Conservation (phyloP, 1,139 yeast genomes). For the Lodderomyces margitis region DNA sequence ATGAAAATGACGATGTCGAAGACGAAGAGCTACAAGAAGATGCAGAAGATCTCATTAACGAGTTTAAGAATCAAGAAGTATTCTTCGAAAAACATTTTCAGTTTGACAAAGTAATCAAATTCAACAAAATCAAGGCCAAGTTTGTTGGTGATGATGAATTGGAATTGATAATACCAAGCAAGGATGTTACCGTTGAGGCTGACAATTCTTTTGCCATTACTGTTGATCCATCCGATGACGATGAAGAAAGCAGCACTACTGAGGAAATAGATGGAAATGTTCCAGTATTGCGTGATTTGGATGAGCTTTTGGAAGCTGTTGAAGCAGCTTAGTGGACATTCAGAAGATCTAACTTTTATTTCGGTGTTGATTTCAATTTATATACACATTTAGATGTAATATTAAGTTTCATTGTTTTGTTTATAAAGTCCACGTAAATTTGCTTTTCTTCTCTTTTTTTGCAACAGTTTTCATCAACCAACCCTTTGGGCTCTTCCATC, state of each 20-base stretch:
- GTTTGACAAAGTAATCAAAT: conserved; percentile 42
- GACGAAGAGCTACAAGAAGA: conserved; percentile 46
- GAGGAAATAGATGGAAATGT: conserved; percentile 20
- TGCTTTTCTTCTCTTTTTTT: background rate
- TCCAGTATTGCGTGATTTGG: conserved; percentile 12
- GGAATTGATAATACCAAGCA: conserved; percentile 44
- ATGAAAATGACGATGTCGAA: too few species aligned
- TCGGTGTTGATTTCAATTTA: background rate
- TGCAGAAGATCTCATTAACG: conserved; percentile 38
- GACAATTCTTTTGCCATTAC: conserved; percentile 27
- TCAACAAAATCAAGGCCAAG: conserved; percentile 39
- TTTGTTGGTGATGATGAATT: conserved; percentile 41
- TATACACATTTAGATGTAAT: background rate
- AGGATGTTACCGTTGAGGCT: conserved; percentile 24
- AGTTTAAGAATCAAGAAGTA: conserved; percentile 41
- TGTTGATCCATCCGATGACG: conserved; percentile 21
- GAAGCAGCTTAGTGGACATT: conserved; percentile 10
- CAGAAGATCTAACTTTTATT: background rate
- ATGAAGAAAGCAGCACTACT: conserved; percentile 19
- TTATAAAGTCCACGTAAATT: too few species aligned
- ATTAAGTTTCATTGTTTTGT: background rate
- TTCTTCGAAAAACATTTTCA: conserved; percentile 46
- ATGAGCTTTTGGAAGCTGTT: conserved; percentile 16
- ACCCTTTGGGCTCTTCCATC: background rate
- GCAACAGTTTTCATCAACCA: background rate